Evolutionary conservation across 208 protist genomes (phyloP).

Genomic region (Trypanosoma melophagium): DNA sequence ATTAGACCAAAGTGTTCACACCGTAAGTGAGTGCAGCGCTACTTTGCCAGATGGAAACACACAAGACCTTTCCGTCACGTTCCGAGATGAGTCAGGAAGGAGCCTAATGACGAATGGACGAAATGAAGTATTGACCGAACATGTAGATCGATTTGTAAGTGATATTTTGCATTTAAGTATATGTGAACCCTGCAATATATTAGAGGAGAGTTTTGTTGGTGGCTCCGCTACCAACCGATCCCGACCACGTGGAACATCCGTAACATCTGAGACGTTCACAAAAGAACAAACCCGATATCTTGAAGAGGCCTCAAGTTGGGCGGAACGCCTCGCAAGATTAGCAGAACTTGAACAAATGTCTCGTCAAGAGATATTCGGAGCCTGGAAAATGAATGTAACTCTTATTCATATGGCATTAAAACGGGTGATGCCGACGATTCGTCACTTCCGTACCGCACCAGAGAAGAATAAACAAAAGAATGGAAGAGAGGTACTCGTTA

Average conservation of each 20-base stretch:
- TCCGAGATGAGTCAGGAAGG: constrained; percentile 35
- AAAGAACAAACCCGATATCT: constrained; percentile 41
- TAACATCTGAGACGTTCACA: constrained; percentile 2
- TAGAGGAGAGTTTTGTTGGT: constrained; percentile 51
- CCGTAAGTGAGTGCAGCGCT: constrained; percentile 20
- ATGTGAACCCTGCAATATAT: constrained; percentile 31
- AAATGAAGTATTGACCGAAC: constrained; percentile 46
- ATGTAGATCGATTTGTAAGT: constrained; percentile 54
- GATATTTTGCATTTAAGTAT: constrained; percentile 40
- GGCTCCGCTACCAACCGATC: background rate
- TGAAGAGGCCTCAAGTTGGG: constrained; percentile 30
- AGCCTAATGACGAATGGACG: constrained; percentile 72
- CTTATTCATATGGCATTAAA: constrained; percentile 53
- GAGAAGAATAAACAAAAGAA: background rate
- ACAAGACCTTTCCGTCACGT: constrained; percentile 13
- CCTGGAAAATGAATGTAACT: constrained; percentile 57
- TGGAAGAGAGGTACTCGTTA: constrained; percentile 45
- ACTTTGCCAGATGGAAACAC: background rate
- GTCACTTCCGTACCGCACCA: constrained; percentile 32
- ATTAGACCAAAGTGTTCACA: constrained; percentile 58
- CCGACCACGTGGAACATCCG: background rate
- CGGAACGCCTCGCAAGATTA: constrained; percentile 52
- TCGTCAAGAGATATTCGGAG: constrained; percentile 59
- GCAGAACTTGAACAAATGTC: constrained; percentile 58
- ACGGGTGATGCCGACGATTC: constrained; percentile 74